These are phyloP conservation scores for Fomitopsis betulina DNA, from an alignment of 1,284 basidiomycete genomes.

Conservation along the genomic window DNA sequence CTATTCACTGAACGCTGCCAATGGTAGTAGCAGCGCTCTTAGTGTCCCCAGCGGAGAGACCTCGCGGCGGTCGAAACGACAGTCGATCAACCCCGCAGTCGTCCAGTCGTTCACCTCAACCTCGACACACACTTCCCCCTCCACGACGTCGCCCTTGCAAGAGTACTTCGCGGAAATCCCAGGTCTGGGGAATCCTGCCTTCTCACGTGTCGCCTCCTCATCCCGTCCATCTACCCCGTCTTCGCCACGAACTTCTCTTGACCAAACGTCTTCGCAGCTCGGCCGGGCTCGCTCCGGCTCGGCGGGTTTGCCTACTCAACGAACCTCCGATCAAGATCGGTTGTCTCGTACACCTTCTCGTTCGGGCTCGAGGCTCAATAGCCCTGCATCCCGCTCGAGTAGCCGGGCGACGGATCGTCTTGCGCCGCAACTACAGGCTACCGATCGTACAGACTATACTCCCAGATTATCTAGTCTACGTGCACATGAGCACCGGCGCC, in stretches of 20 bases:
- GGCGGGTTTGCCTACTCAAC: slow-evolving; percentile 14
- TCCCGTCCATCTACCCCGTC: slow-evolving; percentile 5
- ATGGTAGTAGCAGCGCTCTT: slow-evolving; percentile 9
- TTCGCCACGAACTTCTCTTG: neutral
- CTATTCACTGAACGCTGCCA: slow-evolving; percentile 15
- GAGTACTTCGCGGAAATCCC: slow-evolving; percentile 25
- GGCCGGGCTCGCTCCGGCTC: slow-evolving; percentile 26
- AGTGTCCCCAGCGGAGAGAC: slow-evolving; percentile 21
- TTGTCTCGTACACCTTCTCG: slow-evolving; percentile 14
- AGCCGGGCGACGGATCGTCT: slow-evolving; percentile 18
- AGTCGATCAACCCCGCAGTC: slow-evolving; percentile 40
- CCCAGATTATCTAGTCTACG: neutral
- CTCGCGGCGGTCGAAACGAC: slow-evolving; percentile 33
- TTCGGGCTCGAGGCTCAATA: slow-evolving; percentile 21
- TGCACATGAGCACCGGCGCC: slow-evolving; percentile 10
- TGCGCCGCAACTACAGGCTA: neutral
- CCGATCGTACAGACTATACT: neutral
- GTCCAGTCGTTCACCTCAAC: slow-evolving; percentile 21
- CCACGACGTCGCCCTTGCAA: slow-evolving; percentile 29
- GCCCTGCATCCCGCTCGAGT: slow-evolving; percentile 21
- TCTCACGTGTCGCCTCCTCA: slow-evolving; percentile 7
- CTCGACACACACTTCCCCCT: slow-evolving; percentile 23
- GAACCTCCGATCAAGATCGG: slow-evolving; percentile 1
- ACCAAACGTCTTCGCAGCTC: neutral
- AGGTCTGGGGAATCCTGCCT: slow-evolving; percentile 1